These are phyloP conservation scores for Pyrenochaeta sp. DNA, from an alignment of 2,329 filamentous ascomycete genomes.

Conservation along the genomic window DNA sequence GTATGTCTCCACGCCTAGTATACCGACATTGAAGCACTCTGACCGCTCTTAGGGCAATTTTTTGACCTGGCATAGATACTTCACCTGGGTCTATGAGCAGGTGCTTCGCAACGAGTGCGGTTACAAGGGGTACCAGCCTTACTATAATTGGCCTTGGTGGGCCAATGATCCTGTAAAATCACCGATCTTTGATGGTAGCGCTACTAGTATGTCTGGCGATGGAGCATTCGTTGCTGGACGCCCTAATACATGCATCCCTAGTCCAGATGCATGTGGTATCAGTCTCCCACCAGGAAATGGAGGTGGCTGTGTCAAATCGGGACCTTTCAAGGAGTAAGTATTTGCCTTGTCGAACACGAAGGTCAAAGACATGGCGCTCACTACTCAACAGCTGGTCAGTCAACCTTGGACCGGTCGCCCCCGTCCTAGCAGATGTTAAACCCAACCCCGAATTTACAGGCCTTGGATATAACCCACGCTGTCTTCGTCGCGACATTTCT, in stretches of 20 bases:
- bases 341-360: neutral
- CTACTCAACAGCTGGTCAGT: constrained; percentile 38
- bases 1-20: constrained; percentile 28
- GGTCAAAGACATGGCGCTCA: neutral
- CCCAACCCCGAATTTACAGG: constrained; percentile 43
- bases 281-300: constrained; percentile 61
- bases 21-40: constrained; percentile 33
- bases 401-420: constrained; percentile 59
- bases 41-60: constrained; percentile 40
- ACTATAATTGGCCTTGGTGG: constrained; percentile 63
- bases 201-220: constrained; percentile 58
- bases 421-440: constrained; percentile 39
- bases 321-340: constrained; percentile 59
- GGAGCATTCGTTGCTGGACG: constrained; percentile 46
- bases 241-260: constrained; percentile 42
- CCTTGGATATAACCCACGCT: constrained; percentile 50
- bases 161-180: constrained; percentile 56
- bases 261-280: constrained; percentile 33
- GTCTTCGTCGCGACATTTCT: constrained; percentile 49
- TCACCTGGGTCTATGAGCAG: constrained; percentile 53
- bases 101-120: constrained; percentile 54
- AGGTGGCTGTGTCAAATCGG: constrained; percentile 63
- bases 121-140: constrained; percentile 55
- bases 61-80: constrained; percentile 54
- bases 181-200: constrained; percentile 64